Conservation (phyloP, 257 asterid genomes). For the Petunia secreta region DNA sequence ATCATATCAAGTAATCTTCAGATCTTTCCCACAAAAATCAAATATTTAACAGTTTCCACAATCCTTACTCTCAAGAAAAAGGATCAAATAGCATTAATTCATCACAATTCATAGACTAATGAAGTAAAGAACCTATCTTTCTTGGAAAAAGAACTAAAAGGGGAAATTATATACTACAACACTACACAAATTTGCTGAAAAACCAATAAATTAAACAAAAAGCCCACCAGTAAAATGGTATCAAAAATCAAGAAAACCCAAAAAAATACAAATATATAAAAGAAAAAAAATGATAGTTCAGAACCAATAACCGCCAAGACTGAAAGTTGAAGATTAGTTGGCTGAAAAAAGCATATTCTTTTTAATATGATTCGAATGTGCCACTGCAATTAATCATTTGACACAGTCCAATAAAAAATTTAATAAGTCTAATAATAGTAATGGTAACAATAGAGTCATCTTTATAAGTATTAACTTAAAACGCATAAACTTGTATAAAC, state of each 20-base stretch:
- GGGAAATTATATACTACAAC: slow-evolving; percentile 13
- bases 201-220: slow-evolving; percentile 28
- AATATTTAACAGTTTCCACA: neutral
- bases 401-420: slow-evolving; percentile 19
- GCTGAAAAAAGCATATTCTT: slow-evolving; percentile 63
- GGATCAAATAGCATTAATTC: slow-evolving; percentile 3
- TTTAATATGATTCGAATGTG: slow-evolving; percentile 62
- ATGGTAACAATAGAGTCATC: too few relatives aligned
- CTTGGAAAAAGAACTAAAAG: neutral
- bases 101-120: slow-evolving; percentile 23
- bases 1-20: slow-evolving; percentile 20
- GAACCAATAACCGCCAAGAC: slow-evolving; percentile 64
- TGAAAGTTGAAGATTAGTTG: slow-evolving; percentile 46
- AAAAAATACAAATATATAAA: slow-evolving; percentile 7
- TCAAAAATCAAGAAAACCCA: slow-evolving; percentile 18
- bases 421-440: too few relatives aligned
- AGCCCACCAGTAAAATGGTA: slow-evolving; percentile 25
- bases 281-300: slow-evolving; percentile 30
- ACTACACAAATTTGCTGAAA: neutral
- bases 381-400: slow-evolving; percentile 31
- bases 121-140: slow-evolving; percentile 11
- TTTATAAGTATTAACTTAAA: too few relatives aligned
- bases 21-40: slow-evolving; percentile 19
- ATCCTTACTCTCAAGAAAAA: neutral
- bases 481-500: neutral